phyloP scores from a whole-genome alignment of 2,329 filamentous ascomycete species.

The Trichoderma semiorbis region DNA sequence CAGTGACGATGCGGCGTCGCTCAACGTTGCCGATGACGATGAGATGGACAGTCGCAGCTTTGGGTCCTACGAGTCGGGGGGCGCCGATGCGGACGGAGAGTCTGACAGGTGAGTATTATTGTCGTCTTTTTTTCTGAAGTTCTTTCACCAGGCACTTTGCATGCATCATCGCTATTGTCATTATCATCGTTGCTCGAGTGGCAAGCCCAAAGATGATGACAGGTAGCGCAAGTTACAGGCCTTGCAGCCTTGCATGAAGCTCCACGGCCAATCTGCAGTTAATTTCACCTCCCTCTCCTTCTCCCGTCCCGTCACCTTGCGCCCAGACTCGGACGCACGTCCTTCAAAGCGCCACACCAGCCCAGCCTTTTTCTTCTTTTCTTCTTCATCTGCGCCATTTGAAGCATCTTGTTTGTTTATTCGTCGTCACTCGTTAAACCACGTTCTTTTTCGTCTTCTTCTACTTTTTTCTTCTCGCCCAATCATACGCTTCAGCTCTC shows the following conservation, averaged over 20 bases:
- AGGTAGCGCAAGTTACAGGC: not conserved
- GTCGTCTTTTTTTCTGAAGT: not conserved
- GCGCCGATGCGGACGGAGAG: conserved; percentile 31
- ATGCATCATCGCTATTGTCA: not conserved
- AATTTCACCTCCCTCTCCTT: not conserved
- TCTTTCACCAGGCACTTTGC: not conserved
- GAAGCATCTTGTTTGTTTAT: not conserved
- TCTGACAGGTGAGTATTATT: conserved; percentile 22
- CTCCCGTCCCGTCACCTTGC: not conserved
- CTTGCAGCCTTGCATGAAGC: not conserved
- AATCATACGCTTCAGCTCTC: not conserved
- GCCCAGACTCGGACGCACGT: not conserved
- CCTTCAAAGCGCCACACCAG: not conserved
- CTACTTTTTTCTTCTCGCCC: not conserved
- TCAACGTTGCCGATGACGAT: conserved; percentile 32
- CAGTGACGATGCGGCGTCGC: conserved; percentile 32
- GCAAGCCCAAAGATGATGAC: not conserved
- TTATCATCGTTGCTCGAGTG: not conserved
- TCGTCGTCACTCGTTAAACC: not conserved
- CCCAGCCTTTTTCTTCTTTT: not conserved
- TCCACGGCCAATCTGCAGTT: conserved; percentile 2
- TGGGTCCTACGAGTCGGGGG: conserved; percentile 36
- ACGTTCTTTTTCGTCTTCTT: not conserved
- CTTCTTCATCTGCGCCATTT: not conserved
- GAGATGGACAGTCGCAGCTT: conserved; percentile 33